Evolutionary conservation across 2,329 filamentous ascomycete genomes (phyloP).

Genomic region (Fusarium musae): DNA sequence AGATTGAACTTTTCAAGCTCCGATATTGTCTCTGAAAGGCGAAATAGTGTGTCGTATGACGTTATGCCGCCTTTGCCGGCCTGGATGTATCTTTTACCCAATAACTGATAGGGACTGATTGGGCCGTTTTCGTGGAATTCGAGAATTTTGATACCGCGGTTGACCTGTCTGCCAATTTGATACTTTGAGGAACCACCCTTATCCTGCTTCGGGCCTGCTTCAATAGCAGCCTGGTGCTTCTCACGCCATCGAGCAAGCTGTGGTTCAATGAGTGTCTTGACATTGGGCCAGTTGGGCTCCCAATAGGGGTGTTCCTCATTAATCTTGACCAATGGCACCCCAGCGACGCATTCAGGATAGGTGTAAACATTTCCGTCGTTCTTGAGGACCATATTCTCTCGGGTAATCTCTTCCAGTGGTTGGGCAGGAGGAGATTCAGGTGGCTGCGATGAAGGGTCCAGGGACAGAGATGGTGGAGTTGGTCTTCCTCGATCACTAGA

Average conservation of each 20-base stretch:
- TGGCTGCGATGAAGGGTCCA: constrained; percentile 44
- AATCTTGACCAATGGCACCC: constrained; percentile 65
- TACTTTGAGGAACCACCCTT: constrained; percentile 58
- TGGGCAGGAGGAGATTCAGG: constrained; percentile 18
- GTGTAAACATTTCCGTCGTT: constrained; percentile 63
- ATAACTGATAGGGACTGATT: constrained; percentile 67
- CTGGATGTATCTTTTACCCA: constrained; percentile 62
- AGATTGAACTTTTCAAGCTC: constrained; percentile 65
- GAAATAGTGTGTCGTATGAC: constrained; percentile 68
- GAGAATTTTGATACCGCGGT: constrained; percentile 64
- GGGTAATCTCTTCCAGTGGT: constrained; percentile 54
- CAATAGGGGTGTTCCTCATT: constrained; percentile 63
- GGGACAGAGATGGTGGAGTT: constrained; percentile 44
- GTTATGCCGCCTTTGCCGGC: constrained; percentile 54
- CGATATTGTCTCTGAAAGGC: constrained; percentile 63
- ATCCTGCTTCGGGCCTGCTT: constrained; percentile 48
- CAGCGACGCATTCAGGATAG: constrained; percentile 62
- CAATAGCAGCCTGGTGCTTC: constrained; percentile 55
- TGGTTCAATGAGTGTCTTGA: constrained; percentile 56
- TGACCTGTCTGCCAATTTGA: constrained; percentile 65
- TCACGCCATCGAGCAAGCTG: constrained; percentile 60
- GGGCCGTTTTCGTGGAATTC: constrained; percentile 62
- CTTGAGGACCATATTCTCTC: constrained; percentile 56
- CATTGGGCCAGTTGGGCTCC: constrained; percentile 63
- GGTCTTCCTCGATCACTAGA: constrained; percentile 43